Percentiles rank a stretch among this genome's conserved stretches.
These are phyloP conservation scores for Wickerhamomyces sp. DNA, from an alignment of 1,139 yeast genomes.

Conservation along the genomic window DNA sequence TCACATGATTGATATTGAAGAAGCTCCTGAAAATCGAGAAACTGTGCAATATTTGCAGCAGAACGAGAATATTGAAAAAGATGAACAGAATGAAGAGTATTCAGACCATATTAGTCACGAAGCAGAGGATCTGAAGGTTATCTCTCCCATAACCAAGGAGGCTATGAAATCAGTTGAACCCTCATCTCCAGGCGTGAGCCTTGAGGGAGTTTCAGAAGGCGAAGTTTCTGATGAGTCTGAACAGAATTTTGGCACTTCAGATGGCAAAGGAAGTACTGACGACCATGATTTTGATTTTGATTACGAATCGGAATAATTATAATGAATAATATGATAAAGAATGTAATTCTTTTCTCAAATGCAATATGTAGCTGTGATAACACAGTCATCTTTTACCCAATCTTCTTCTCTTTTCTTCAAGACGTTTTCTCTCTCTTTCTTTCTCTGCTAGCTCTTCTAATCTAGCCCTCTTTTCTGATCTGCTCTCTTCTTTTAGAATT, in stretches of 20 bases:
- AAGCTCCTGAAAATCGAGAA: neutral
- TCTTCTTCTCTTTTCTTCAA: slow-evolving; percentile 38
- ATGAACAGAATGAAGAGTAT: no score
- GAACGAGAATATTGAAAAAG: neutral
- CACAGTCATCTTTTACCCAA: slow-evolving; percentile 10
- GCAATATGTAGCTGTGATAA: neutral
- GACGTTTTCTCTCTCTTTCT: slow-evolving; percentile 48
- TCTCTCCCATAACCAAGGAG: no score
- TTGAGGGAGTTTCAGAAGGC: no score
- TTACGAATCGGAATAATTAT: slow-evolving; percentile 30
- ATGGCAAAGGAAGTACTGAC: no score
- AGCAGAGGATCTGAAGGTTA: no score
- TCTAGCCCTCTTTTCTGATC: slow-evolving; percentile 57
- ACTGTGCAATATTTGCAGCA: slow-evolving; percentile 2
- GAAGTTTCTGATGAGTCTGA: slow-evolving; percentile 33
- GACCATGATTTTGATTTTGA: slow-evolving; percentile 34
- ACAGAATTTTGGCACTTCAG: slow-evolving; percentile 25
- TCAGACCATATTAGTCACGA: no score
- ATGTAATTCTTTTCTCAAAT: no score
- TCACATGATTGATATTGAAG: neutral
- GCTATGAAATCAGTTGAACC: no score
- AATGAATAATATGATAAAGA: neutral
- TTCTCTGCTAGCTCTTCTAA: slow-evolving; percentile 64
- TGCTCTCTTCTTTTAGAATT: slow-evolving; percentile 72
- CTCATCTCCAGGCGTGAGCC: no score